Percentiles rank a stretch among this genome's conserved stretches.
These are phyloP conservation scores for Cichorium intybus DNA, from an alignment of 140 eudicot species.

Conservation along the genomic window DNA sequence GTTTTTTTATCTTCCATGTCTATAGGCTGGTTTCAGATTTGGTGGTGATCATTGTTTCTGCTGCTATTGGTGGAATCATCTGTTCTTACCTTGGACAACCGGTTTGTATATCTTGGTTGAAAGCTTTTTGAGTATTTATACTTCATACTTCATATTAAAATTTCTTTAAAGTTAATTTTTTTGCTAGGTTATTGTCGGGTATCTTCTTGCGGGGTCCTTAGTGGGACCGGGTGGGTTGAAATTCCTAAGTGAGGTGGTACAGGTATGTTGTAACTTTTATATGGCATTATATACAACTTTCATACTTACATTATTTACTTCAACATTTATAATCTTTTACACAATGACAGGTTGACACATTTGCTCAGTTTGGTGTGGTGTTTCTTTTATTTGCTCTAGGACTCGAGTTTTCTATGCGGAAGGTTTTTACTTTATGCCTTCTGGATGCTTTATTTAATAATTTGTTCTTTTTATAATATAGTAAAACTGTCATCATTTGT, in stretches of 20 bases:
- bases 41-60: conserved; percentile 98
- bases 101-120: conserved; percentile 52
- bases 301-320: too few species aligned
- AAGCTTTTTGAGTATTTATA: conserved; percentile 11
- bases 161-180: too few species aligned
- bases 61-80: conserved; percentile 94
- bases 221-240: too few species aligned
- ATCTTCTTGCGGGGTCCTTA: too few species aligned
- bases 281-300: too few species aligned
- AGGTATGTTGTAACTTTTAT: too few species aligned
- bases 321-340: neutral
- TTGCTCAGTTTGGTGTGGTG: conserved; percentile 98
- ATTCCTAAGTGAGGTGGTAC: too few species aligned
- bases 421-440: conserved; percentile 46
- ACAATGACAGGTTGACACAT: conserved; percentile 79
- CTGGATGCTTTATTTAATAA: neutral
- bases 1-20: conserved; percentile 17
- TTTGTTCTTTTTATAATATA: neutral
- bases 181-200: too few species aligned
- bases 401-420: conserved; percentile 86
- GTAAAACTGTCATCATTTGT: conserved; percentile 13
- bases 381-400: conserved; percentile 95
- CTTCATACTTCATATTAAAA: too few species aligned
- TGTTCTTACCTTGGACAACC: conserved; percentile 97
- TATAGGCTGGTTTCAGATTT: conserved; percentile 90